These are phyloP conservation scores for Saccharomycopsis fodiens DNA, from an alignment of 805 yeast genomes.

Conservation along the genomic window DNA sequence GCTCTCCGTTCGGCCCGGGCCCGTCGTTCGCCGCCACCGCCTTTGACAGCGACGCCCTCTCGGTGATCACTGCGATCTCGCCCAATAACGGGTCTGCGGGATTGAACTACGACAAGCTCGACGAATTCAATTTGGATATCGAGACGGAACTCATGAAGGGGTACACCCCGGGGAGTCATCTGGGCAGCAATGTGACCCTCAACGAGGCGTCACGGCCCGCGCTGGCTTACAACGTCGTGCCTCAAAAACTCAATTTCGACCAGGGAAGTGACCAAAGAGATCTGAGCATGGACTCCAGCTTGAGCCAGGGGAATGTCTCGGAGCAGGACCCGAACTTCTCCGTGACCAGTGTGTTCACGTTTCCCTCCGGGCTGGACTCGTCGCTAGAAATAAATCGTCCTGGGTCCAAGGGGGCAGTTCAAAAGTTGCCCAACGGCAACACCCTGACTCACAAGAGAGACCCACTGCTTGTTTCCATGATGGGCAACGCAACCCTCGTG, in stretches of 20 bases:
- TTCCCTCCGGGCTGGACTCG: constrained; percentile 3
- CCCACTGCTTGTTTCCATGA: constrained; percentile 11
- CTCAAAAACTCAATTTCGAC: background rate
- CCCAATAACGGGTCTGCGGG: constrained; percentile 1
- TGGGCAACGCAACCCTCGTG: constrained; percentile 14
- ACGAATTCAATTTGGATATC: constrained; percentile 6
- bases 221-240: no score
- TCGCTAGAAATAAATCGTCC: background rate
- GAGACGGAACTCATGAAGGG: constrained; percentile 2
- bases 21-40: no score
- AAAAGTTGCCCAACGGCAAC: background rate
- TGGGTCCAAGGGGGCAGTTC: background rate
- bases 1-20: no score
- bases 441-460: constrained; percentile 8
- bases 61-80: constrained; percentile 7
- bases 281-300: no score
- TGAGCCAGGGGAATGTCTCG: background rate
- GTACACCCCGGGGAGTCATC: background rate
- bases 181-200: constrained; percentile 6
- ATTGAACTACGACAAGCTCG: constrained; percentile 3
- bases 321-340: background rate
- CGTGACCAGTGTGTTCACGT: constrained; percentile 2
- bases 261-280: background rate
- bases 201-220: no score
- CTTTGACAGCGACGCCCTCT: constrained; percentile 4